Conservation (phyloP, 306 rosid genomes). For the Castanospermum australe region DNA sequence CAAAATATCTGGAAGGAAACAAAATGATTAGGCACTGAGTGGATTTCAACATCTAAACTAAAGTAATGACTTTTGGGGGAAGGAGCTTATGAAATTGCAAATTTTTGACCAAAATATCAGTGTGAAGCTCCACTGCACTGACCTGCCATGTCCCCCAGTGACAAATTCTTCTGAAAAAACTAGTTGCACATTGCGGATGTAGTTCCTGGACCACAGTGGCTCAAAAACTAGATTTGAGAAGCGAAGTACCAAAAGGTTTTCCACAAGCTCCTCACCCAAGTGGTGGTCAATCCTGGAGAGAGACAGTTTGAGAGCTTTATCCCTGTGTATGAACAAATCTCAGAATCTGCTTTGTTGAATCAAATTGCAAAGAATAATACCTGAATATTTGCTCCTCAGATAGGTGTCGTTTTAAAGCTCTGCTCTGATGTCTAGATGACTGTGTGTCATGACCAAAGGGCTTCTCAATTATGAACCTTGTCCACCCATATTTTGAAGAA, state of each 20-base stretch:
- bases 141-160: slow-evolving; percentile 64
- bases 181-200: slow-evolving; percentile 59
- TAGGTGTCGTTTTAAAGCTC: slow-evolving; percentile 49
- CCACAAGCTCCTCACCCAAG: slow-evolving; percentile 70
- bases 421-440: slow-evolving; percentile 55
- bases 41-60: slow-evolving; percentile 10
- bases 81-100: not conserved
- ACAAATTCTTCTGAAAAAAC: slow-evolving; percentile 70
- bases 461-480: slow-evolving; percentile 70
- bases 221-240: slow-evolving; percentile 69
- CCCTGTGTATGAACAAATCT: not conserved
- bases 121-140: not conserved
- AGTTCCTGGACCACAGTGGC: slow-evolving; percentile 67
- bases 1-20: slow-evolving; percentile 44
- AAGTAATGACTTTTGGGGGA: not conserved
- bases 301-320: not conserved
- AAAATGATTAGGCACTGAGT: not conserved
- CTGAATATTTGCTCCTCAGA: slow-evolving; percentile 70
- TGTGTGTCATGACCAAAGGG: slow-evolving; percentile 63
- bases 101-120: not conserved
- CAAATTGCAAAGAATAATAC: slow-evolving; percentile 16
- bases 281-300: slow-evolving; percentile 60
- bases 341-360: not conserved
- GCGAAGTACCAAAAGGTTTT: slow-evolving; percentile 68
- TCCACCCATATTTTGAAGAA: slow-evolving; percentile 65